Evolutionary conservation across 305 asterid genomes (phyloP), one percentile per base, ranked within the genome.

Genomic region (Solanum hybrid): DNA sequence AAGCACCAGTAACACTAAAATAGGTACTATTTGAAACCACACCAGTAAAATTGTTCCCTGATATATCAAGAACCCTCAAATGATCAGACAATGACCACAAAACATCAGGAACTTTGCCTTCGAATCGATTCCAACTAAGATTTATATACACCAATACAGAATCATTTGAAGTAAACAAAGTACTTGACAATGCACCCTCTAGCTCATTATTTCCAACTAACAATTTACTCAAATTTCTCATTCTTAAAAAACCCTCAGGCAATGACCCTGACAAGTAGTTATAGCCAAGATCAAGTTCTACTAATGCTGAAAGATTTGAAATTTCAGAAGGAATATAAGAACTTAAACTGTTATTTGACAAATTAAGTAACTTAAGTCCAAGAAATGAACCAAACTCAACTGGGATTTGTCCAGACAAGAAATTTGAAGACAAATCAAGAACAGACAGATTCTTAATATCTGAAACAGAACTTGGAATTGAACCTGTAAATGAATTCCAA

Each of bases 391-490:
- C 93, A 42, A 95, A 89, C 73, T 83, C 93, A 73, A 42, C 8
- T 26, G 96, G 96, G 77, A 95, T 94, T 11, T 39, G 86, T 2
- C 97, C 98, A 11, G 95, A 92, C 18, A 96, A 91, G 51, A 40
- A 93, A 90, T 96, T 96, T 16, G 92, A 93, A 33, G 98, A 96
- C 40, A 96, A 89, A 89, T 95, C 95, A 64, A 96, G 97, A 28
- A 29, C 10, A 67, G 91, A 92, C 13, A 96, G 95, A 92, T 95
- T 95, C 67, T 35, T n/a, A 46, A 95, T 88, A 40, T 86, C 37
- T 26, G 91, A 87, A 90, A 93, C 90, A 31, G 90, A 76, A 40
- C 36, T 89, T 7, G 97, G 96, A 87, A 95, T 94, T 39, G 78
- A 82, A 34, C 95, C 95, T 1, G 95, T 90, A 4, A 94, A 83